Percentiles rank a stretch among this genome's conserved stretches.
Conservation (phyloP, 495 filamentous ascomycete species). For the Aspergillus bertholletiae region DNA sequence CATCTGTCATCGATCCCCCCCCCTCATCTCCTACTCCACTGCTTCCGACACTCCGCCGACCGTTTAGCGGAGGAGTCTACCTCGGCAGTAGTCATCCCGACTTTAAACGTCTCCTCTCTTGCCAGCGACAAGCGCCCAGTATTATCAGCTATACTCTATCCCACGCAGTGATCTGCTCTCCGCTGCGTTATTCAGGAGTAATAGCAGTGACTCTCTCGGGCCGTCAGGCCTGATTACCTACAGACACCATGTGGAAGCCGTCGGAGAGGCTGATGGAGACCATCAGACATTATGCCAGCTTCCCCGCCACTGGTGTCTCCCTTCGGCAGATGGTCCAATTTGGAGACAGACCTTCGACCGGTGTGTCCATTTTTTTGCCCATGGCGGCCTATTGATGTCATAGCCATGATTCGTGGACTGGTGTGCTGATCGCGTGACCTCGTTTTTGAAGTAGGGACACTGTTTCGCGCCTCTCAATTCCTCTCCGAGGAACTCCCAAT, state of each 20-base stretch:
- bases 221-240: conserved; percentile 26
- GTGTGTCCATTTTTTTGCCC: conserved; percentile 42
- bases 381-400: background rate
- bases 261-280: conserved; percentile 90
- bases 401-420: background rate
- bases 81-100: conserved; percentile 5
- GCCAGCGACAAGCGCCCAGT: background rate
- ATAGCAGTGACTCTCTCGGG: conserved; percentile 9
- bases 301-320: conserved; percentile 95
- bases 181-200: background rate
- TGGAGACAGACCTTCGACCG: conserved; percentile 83
- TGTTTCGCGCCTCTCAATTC: conserved; percentile 97
- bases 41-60: conserved; percentile 3
- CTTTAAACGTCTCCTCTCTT: background rate
- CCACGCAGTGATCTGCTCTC: background rate
- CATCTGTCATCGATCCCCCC: background rate
- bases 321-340: conserved; percentile 99
- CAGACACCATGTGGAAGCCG: conserved; percentile 77
- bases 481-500: conserved; percentile 97
- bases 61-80: conserved; percentile 5
- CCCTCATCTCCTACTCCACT: too few species aligned
- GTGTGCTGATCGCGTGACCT: conserved; percentile 17
- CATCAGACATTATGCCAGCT: conserved; percentile 97
- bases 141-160: background rate
- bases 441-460: conserved; percentile 60